phyloP scores from a whole-genome alignment of 106 monocot genomes.

The Dendrobium officinale region DNA sequence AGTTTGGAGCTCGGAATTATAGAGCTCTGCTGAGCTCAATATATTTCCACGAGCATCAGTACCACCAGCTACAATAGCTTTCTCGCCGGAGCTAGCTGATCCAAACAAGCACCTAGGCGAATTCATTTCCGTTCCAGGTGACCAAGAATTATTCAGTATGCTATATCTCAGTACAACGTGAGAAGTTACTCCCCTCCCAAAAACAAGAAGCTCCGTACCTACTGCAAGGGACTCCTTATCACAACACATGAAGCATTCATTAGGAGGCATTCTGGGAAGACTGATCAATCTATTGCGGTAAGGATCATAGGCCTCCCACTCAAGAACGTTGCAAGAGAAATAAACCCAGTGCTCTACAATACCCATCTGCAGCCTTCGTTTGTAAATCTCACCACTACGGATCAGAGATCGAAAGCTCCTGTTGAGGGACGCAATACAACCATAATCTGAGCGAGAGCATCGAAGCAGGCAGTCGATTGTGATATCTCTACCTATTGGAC shows the following conservation, averaged over 20 bases:
- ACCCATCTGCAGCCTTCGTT: constrained; percentile 27
- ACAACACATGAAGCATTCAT: constrained; percentile 69
- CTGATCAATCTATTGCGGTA: constrained; percentile 45
- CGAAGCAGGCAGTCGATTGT: constrained; percentile 50
- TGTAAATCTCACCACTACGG: constrained; percentile 55
- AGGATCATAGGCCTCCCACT: constrained; percentile 78
- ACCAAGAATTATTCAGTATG: constrained; percentile 57
- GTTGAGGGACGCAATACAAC: constrained; percentile 40
- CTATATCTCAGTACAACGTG: constrained; percentile 61
- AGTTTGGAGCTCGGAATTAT: constrained; percentile 50
- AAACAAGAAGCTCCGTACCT: constrained; percentile 77
- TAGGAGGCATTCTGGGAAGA: constrained; percentile 54
- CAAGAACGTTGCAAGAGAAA: constrained; percentile 67
- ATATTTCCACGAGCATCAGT: constrained; percentile 39
- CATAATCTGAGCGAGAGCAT: constrained; percentile 51
- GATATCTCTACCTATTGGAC: constrained; percentile 31
- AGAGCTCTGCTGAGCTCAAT: constrained; percentile 61
- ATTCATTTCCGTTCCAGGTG: constrained; percentile 51
- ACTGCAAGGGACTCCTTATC: constrained; percentile 92
- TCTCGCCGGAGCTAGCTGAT: constrained; percentile 65
- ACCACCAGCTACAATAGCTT: constrained; percentile 69
- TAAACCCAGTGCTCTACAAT: constrained; percentile 84
- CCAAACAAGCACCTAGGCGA: constrained; percentile 69
- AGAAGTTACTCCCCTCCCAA: constrained; percentile 50
- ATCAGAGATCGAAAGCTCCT: constrained; percentile 46